Evolutionary conservation across 2,329 filamentous ascomycete species (phyloP).

Genomic region (Ophiognomonia clavigignenti-juglandacearum): DNA sequence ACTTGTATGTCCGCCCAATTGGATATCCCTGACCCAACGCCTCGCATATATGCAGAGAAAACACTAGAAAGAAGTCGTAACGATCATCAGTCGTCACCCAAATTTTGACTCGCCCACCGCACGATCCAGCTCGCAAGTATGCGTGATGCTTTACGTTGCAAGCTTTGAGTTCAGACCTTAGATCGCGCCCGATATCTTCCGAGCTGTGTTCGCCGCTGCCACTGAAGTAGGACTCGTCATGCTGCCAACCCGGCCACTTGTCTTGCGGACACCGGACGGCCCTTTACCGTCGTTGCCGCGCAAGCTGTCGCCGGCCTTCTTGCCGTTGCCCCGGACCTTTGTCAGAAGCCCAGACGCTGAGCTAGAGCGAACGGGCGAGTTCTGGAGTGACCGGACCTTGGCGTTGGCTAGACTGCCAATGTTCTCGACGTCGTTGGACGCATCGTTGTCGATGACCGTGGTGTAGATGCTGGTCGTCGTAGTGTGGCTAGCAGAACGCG

Average conservation of each 20-base stretch:
- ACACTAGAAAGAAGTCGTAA: constrained; percentile 13
- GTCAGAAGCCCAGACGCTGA: constrained; percentile 53
- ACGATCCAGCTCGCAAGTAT: background rate
- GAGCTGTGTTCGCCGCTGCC: constrained; percentile 39
- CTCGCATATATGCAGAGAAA: constrained; percentile 15
- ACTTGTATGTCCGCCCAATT: background rate
- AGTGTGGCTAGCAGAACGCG: constrained; percentile 69
- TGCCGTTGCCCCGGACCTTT: constrained; percentile 52
- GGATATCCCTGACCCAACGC: constrained; percentile 1
- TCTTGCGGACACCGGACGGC: constrained; percentile 56
- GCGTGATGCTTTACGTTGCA: background rate
- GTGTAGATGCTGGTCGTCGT: constrained; percentile 66
- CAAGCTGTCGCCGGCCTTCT: constrained; percentile 37
- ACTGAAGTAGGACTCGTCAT: constrained; percentile 38
- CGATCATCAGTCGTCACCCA: constrained; percentile 17
- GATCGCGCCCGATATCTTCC: constrained; percentile 46
- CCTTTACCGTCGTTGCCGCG: constrained; percentile 39
- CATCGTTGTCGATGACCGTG: constrained; percentile 57
- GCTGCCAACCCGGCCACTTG: constrained; percentile 60
- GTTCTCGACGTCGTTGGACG: constrained; percentile 68
- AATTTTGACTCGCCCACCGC: constrained; percentile 6
- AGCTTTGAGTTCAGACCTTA: background rate
- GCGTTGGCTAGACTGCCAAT: constrained; percentile 42
- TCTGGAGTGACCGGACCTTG: constrained; percentile 48
- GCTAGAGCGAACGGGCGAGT: constrained; percentile 45